Evolutionary conservation across 495 filamentous ascomycete species (phyloP), one percentile per base, ranked within the genome.

Genomic region (Evernia prunastri): DNA sequence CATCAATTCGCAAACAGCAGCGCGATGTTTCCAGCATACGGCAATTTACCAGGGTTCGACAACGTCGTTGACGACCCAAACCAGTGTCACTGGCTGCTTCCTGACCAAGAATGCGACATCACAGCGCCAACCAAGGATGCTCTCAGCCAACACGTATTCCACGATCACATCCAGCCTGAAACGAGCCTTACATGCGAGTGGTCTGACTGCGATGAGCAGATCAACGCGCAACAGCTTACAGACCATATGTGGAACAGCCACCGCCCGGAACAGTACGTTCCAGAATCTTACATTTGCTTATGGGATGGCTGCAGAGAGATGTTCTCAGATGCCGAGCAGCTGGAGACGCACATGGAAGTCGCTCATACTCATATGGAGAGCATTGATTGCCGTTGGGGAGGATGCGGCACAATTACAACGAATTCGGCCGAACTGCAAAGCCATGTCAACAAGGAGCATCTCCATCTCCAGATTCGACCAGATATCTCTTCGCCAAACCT

Each of bases 371-470:
- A 56, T 13, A 23, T 53, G n/a, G 54, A 57, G 23, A 49, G 27
- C 15, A 15, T 68, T 42, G 61, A 58, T 60, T 68, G 66, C 43
- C 66, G 65, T 65, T 68, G 66, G 66, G 57, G 59, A 31, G 66
- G 66, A 45, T 68, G 66, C 56, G 62, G 61, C 42, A 25, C 53
- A 23, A 59, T 45, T 1, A 49, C 39, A 27, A 58, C 51, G 20
- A 51, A 58, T 39, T 56, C 58, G 13, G 49, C 58, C n/a, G 66
- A 36, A 11, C 31, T 68, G 57, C 64, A 60, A 23, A 63, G 25
- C 23, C 66, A 68, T 61, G 63, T 68, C 11, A 63, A 64, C 11
- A 17, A 43, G 8, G 58, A 61, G 23, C 66, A 68, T 43, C 49
- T 68, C 15, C 43, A 56, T 42, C 42, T 47, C 37, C n/a, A 35